Percentiles rank a stretch among this genome's conserved stretches.
Evolutionary conservation across 2,329 filamentous ascomycete genomes (phyloP).

Genomic region (Sclerotinia minor): DNA sequence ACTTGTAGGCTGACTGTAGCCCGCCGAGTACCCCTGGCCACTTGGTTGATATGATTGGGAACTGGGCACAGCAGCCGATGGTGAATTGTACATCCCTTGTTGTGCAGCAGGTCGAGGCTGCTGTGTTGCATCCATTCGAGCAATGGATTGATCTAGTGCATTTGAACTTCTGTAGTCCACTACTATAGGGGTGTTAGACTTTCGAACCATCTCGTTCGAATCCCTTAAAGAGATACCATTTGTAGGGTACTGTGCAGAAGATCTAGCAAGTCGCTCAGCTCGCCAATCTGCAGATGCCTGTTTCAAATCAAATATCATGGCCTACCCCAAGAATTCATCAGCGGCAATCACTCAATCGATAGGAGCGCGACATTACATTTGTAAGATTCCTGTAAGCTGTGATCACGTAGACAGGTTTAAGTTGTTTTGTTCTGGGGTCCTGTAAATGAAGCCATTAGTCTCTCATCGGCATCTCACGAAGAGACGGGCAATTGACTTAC

Average conservation of each 20-base stretch:
- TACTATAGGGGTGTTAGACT: slow-evolving; percentile 43
- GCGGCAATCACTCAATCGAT: slow-evolving; percentile 25
- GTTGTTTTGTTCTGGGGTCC: slow-evolving; percentile 58
- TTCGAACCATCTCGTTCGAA: slow-evolving; percentile 39
- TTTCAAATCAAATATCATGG: slow-evolving; percentile 57
- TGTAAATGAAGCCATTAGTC: slow-evolving; percentile 37
- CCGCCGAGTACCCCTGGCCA: slow-evolving; percentile 34
- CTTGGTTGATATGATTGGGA: slow-evolving; percentile 25
- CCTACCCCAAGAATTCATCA: slow-evolving; percentile 43
- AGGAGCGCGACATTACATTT: slow-evolving; percentile 54
- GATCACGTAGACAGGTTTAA: slow-evolving; percentile 72
- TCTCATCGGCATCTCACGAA: not conserved
- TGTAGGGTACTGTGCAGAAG: slow-evolving; percentile 36
- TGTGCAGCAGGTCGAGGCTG: slow-evolving; percentile 27
- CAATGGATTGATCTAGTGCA: slow-evolving; percentile 42
- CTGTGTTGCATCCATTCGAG: slow-evolving; percentile 42
- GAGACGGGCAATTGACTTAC: slow-evolving; percentile 49
- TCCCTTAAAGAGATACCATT: slow-evolving; percentile 42
- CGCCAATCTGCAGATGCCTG: slow-evolving; percentile 54
- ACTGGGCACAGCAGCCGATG: slow-evolving; percentile 27
- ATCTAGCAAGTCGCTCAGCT: slow-evolving; percentile 38
- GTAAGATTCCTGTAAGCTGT: slow-evolving; percentile 78
- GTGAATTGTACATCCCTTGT: slow-evolving; percentile 32
- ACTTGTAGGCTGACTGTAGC: slow-evolving; percentile 28
- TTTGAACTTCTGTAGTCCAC: slow-evolving; percentile 40